These are phyloP conservation scores for Suillus subaureus DNA, from an alignment of 768 basidiomycete species.

Conservation along the genomic window DNA sequence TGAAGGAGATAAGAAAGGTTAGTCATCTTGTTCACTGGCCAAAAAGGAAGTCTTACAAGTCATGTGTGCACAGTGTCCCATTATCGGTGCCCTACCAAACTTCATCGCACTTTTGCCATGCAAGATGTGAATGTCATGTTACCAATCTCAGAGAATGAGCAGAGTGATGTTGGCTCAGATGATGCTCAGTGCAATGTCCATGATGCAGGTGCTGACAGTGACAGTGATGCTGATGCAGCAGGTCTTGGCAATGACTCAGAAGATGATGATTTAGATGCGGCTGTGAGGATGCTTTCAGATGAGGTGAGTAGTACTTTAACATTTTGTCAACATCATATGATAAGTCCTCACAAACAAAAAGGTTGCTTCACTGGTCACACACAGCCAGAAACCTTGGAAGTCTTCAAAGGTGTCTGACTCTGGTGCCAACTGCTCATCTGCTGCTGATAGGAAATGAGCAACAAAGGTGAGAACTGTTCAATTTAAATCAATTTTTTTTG, in stretches of 20 bases:
- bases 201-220: background rate
- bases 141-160: background rate
- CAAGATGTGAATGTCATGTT: background rate
- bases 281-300: background rate
- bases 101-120: background rate
- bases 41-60: slow-evolving; percentile 1
- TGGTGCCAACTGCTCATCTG: background rate
- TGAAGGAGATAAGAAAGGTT: background rate
- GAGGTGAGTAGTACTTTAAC: background rate
- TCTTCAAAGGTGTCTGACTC: slow-evolving; percentile 1
- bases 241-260: background rate
- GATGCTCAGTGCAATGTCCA: background rate
- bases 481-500: background rate
- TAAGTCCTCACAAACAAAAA: background rate
- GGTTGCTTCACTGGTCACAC: background rate
- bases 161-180: background rate
- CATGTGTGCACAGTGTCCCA: background rate
- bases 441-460: background rate
- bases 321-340: background rate
- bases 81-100: background rate
- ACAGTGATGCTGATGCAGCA: background rate
- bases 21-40: background rate
- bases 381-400: background rate
- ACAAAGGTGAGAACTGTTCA: background rate
- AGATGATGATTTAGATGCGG: background rate